Evolutionary conservation across 208 protist genomes (phyloP).

Genomic region (Trypanosoma mega): DNA sequence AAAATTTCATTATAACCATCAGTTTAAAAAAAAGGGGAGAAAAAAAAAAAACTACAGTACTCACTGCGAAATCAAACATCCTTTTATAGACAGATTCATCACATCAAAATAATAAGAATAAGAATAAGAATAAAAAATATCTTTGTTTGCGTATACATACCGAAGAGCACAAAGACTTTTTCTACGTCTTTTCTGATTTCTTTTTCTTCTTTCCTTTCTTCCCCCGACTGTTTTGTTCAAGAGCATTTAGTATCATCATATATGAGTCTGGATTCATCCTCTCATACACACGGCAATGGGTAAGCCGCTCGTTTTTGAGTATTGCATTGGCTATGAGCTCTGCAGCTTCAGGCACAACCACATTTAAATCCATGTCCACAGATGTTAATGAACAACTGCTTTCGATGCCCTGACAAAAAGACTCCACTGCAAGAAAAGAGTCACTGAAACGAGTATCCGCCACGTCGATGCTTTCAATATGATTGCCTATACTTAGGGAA

Average conservation of each 20-base stretch:
- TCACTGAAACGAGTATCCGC: constrained; percentile 77
- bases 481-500: constrained; percentile 51
- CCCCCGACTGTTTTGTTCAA: constrained; percentile 36
- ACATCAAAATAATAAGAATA: neutral
- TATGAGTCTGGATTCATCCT: constrained; percentile 60
- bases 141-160: constrained; percentile 14
- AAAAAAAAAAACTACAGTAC: constrained; percentile 5
- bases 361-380: constrained; percentile 82
- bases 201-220: constrained; percentile 40
- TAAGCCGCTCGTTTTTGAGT: constrained; percentile 50
- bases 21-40: neutral
- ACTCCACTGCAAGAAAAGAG: constrained; percentile 49
- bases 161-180: neutral
- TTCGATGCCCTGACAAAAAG: constrained; percentile 80
- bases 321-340: constrained; percentile 52
- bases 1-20: neutral
- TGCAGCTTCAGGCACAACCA: constrained; percentile 41
- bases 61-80: no score
- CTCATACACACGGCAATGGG: constrained; percentile 55
- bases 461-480: constrained; percentile 71
- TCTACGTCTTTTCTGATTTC: constrained; percentile 16
- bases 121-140: constrained; percentile 2
- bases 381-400: constrained; percentile 40
- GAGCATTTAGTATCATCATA: constrained; percentile 56
- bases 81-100: no score